Evolutionary conservation across 2,329 filamentous ascomycete genomes (phyloP), one percentile per base, ranked within the genome.

Genomic region (Colletotrichum aenigma): DNA sequence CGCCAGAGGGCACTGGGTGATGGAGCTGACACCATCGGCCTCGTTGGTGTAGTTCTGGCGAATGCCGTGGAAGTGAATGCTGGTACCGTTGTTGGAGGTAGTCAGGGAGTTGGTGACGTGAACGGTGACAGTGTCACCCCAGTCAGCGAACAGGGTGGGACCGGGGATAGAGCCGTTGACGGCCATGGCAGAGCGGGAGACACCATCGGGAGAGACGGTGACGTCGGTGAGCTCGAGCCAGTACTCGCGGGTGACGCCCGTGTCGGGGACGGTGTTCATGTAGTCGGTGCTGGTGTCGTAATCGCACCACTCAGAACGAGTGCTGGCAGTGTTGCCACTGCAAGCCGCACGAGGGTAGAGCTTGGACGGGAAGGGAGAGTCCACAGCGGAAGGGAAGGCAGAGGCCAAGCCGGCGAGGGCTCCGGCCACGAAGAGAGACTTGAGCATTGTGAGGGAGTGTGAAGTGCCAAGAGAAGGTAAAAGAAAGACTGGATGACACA

Each of bases 81-180:
- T 87, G 6, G 89, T 88, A 5, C 86, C 87, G 80, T 90, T 84
- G 79, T 91, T 89, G 21, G 85, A 85, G 43, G 43, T 48, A 21
- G 43, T 48, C 6, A 91, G 84, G 24, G 83, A 80, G 81, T 91
- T 91, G 76, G 82, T 82, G 30, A 90, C 87, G 66, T 89, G 89
- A 18, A 92, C 82, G 21, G 84, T 71, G 24, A 76, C 74, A 55
- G 65, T 74, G 32, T 69, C 32, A 71, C 85, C 87, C 88, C 88
- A 91, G 77, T 90, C 85, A 9, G 88, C 90, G 64, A 87, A 84
- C 56, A 93, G 87, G 1, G 87, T 87, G 2, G 92, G 92, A 0
- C 92, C 92, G 1, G 92, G 92, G 72, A 91, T 88, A 60, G 87
- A 84, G 6, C 88, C 89, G 77, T 93, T 93, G 80, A 92, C 80